Percentiles rank a stretch among this genome's conserved stretches.
phyloP scores from a whole-genome alignment of 1,284 basidiomycete genomes.

The Earliella scabrosa region DNA sequence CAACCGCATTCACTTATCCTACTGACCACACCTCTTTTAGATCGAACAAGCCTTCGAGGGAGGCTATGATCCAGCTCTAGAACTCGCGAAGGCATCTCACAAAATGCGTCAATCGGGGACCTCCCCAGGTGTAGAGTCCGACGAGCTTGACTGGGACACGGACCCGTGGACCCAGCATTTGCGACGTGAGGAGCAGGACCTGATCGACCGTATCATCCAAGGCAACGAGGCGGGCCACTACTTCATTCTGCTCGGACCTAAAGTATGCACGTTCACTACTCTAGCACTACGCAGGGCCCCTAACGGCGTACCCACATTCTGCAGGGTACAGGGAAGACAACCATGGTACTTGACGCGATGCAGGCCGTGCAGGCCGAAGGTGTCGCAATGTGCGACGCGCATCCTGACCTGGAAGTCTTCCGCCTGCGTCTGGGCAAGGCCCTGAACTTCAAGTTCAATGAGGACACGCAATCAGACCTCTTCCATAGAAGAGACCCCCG shows the following conservation, averaged over 20 bases:
- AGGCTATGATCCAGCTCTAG: conserved; percentile 81
- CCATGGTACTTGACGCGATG: conserved; percentile 86
- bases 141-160: conserved; percentile 43
- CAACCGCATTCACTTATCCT: neutral
- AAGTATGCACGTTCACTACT: conserved; percentile 53
- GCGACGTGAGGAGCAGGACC: conserved; percentile 71
- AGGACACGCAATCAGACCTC: conserved; percentile 77
- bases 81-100: conserved; percentile 59
- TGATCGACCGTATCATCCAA: conserved; percentile 79
- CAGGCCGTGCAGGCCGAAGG: conserved; percentile 72
- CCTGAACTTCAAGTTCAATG: conserved; percentile 78
- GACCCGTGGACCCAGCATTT: conserved; percentile 65
- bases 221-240: conserved; percentile 76
- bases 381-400: conserved; percentile 57
- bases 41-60: conserved; percentile 67
- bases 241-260: conserved; percentile 77
- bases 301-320: neutral
- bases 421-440: conserved; percentile 82
- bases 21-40: conserved; percentile 35
- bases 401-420: conserved; percentile 77
- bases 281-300: neutral
- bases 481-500: conserved; percentile 85
- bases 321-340: conserved; percentile 71
- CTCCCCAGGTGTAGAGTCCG: conserved; percentile 1
- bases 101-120: conserved; percentile 24